Conservation (phyloP, 345 rosid species). For the Murraya koenigii region DNA sequence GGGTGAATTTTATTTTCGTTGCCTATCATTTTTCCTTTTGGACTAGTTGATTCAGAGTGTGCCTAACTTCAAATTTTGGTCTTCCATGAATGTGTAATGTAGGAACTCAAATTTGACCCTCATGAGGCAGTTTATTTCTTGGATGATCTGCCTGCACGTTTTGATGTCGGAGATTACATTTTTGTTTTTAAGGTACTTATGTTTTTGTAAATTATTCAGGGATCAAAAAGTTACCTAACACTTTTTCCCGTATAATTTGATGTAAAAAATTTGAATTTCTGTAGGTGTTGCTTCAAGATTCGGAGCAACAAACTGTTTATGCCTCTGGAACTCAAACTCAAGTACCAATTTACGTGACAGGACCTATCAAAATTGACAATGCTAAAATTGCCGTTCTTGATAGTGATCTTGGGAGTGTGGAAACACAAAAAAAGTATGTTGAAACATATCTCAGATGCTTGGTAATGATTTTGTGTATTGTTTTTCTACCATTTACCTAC, state of each 20-base stretch:
- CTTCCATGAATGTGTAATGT: constrained; percentile 13
- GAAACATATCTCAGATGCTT: not conserved
- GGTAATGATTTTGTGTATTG: not conserved
- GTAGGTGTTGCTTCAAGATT: constrained; percentile 62
- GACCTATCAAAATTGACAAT: constrained; percentile 57
- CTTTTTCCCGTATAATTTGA: constrained; percentile 6
- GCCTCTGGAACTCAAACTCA: constrained; percentile 58
- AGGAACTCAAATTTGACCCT: constrained; percentile 81
- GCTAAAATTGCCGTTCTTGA: constrained; percentile 82
- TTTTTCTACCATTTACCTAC: not conserved
- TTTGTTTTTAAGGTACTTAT: constrained; percentile 82
- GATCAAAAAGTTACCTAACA: constrained; percentile 6
- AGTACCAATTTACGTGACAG: constrained; percentile 62
- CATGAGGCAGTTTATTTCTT: constrained; percentile 43
- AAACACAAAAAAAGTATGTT: constrained; percentile 68
- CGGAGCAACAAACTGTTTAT: constrained; percentile 54
- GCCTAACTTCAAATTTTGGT: constrained; percentile 6
- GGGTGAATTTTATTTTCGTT: constrained; percentile 7
- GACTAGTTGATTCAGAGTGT: not conserved
- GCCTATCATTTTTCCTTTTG: constrained; percentile 5
- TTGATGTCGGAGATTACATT: constrained; percentile 81
- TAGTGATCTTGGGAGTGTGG: constrained; percentile 76
- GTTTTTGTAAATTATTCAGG: not conserved
- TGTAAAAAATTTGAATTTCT: constrained; percentile 9
- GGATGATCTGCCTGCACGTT: constrained; percentile 48